Conservation (phyloP, 164 flowering plant species). For the Vitis rupestris region DNA sequence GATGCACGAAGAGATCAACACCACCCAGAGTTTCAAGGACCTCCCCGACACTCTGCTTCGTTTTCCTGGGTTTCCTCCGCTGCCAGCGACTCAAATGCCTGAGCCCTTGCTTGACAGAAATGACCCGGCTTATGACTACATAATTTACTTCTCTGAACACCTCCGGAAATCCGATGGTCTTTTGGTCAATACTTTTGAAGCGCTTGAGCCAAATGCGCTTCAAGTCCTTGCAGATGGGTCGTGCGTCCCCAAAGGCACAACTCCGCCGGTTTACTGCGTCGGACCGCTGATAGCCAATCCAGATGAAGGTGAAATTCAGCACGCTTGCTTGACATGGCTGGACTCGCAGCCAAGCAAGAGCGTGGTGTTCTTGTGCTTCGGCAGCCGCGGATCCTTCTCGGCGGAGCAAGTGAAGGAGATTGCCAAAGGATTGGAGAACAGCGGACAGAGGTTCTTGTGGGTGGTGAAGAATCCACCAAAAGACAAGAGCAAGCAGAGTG, state of each 20-base stretch:
- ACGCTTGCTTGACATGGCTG: not conserved
- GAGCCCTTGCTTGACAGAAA: constrained; percentile 9
- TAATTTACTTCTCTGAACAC: not conserved
- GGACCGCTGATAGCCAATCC: constrained; percentile 3
- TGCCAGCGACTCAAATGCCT: constrained; percentile 14
- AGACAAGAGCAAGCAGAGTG: not conserved
- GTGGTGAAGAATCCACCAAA: constrained; percentile 3
- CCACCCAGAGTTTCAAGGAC: constrained; percentile 8
- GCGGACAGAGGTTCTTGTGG: not conserved
- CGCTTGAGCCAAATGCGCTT: constrained; percentile 11
- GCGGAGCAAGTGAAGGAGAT: not conserved
- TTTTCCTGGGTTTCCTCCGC: constrained; percentile 25
- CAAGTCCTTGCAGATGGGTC: not conserved
- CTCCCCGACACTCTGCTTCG: not conserved
- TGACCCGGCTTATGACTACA: constrained; percentile 2
- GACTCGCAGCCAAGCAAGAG: not conserved
- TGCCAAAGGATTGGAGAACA: not conserved
- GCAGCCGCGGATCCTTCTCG: not conserved
- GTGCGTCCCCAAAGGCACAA: not conserved
- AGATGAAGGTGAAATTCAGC: not conserved
- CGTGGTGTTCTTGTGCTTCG: no score
- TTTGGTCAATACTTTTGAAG: constrained; percentile 8
- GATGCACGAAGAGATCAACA: constrained; percentile 4
- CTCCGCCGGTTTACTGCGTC: constrained; percentile 2
- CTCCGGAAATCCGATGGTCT: constrained; percentile 5